Evolutionary conservation across 2,329 filamentous ascomycete genomes (phyloP).

Genomic region (Xylariaceae sp.): DNA sequence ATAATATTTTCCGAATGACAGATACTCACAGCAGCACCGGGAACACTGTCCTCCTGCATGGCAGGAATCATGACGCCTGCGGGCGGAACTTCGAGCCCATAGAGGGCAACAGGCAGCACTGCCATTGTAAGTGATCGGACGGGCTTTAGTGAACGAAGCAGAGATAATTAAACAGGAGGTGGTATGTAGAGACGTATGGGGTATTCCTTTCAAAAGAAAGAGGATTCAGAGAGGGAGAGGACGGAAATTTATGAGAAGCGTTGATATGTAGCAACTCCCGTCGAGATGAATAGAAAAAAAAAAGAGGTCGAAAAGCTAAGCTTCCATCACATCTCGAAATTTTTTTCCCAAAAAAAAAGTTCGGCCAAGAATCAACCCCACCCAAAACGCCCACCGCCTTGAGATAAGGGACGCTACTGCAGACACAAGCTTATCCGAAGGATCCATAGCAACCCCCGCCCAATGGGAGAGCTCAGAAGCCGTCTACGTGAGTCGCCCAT

Average conservation of each 20-base stretch:
- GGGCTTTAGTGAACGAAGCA: constrained; percentile 10
- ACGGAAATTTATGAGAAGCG: constrained; percentile 15
- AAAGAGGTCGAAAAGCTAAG: constrained; percentile 15
- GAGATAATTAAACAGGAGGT: constrained; percentile 3
- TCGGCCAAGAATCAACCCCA: constrained; percentile 32
- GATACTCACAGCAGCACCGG: constrained; percentile 71
- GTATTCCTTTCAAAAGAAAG: neutral
- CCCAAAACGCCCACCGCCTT: constrained; percentile 28
- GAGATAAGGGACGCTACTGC: neutral
- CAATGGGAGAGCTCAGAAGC: neutral
- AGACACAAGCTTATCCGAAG: neutral
- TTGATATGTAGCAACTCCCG: constrained; percentile 20
- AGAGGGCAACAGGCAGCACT: constrained; percentile 74
- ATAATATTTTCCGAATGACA: neutral
- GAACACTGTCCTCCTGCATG: constrained; percentile 66
- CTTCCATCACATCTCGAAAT: constrained; percentile 15
- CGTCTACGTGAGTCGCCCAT: neutral
- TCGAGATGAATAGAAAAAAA: constrained; percentile 15
- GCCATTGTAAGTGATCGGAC: constrained; percentile 50
- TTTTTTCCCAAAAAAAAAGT: constrained; percentile 26
- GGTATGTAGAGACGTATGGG: neutral
- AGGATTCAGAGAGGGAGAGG: constrained; percentile 1
- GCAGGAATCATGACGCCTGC: constrained; percentile 83
- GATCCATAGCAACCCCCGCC: neutral
- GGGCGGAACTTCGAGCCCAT: constrained; percentile 87